A percentile compares a stretch with the other conserved stretches of the same genome.
Conservation (phyloP, 441 rosid genomes). For the Viola pubescens region DNA sequence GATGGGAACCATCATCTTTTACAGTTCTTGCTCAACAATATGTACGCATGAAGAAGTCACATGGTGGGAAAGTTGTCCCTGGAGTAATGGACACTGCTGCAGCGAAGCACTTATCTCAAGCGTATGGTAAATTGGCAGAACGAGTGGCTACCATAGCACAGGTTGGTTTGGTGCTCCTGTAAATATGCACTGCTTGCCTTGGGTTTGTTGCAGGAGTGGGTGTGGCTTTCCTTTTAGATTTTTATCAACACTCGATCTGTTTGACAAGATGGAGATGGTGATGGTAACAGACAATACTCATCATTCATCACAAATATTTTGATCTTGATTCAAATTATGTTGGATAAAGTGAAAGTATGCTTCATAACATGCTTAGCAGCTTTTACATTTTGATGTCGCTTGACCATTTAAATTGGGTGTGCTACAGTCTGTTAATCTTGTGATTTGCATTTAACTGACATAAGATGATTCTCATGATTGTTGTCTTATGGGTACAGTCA, state of each 20-base stretch:
- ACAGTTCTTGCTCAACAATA: constrained; percentile 85
- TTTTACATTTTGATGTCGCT: too few species aligned
- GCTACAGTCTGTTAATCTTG: too few species aligned
- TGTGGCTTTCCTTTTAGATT: neutral
- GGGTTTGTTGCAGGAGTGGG: neutral
- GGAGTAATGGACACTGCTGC: constrained; percentile 77
- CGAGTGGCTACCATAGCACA: constrained; percentile 82
- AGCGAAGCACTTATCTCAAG: constrained; percentile 86
- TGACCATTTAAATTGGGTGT: too few species aligned
- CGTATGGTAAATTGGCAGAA: constrained; percentile 79
- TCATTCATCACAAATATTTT: too few species aligned
- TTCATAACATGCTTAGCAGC: too few species aligned
- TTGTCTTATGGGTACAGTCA: too few species aligned
- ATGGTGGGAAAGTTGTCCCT: constrained; percentile 75
- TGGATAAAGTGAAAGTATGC: too few species aligned
- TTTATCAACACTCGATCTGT: neutral
- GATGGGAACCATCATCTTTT: constrained; percentile 86
- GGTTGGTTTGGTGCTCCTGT: constrained; percentile 31
- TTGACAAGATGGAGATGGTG: too few species aligned
- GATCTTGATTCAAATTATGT: too few species aligned
- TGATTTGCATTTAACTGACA: too few species aligned
- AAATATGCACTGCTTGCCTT: neutral
- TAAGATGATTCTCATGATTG: too few species aligned
- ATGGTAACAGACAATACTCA: too few species aligned
- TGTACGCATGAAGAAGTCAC: constrained; percentile 71